Evolutionary conservation across 75 land plant genomes (phyloP).

Genomic region (Picea glauca): DNA sequence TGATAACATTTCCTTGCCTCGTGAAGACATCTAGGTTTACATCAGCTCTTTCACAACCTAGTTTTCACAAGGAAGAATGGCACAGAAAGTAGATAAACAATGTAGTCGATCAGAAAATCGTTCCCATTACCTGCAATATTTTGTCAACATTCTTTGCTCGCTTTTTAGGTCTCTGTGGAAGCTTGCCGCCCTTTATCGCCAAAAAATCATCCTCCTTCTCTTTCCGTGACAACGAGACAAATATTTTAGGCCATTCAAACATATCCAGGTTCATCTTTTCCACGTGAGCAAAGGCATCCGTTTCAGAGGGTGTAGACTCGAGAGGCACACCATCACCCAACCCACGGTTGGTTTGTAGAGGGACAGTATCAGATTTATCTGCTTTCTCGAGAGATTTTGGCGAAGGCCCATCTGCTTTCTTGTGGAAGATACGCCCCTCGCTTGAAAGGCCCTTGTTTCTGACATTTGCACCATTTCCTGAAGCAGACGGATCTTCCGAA

Average conservation of each 20-base stretch:
- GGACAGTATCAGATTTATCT: conserved; percentile 1
- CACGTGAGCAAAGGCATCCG: conserved; percentile 9
- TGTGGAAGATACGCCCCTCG: not conserved
- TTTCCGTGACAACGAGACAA: conserved; percentile 39
- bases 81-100: not conserved
- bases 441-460: conserved; percentile 1
- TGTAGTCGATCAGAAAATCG: not conserved
- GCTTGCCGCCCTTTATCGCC: conserved; percentile 54
- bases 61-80: not conserved
- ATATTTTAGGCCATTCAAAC: conserved; percentile 54
- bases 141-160: conserved; percentile 46
- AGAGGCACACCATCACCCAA: not conserved
- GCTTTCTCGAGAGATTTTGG: conserved; percentile 8
- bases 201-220: conserved; percentile 62
- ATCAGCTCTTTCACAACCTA: not conserved
- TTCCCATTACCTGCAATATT: conserved; percentile 30
- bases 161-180: conserved; percentile 55
- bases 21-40: not conserved
- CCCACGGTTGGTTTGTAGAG: conserved; percentile 3
- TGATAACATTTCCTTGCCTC: no score
- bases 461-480: conserved; percentile 2
- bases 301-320: conserved; percentile 9
- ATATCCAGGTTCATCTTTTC: conserved; percentile 37
- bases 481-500: conserved; percentile 7
- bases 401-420: not conserved